These are phyloP conservation scores for Xylaria sp. DNA, from an alignment of 2,329 filamentous ascomycete genomes.

Conservation along the genomic window DNA sequence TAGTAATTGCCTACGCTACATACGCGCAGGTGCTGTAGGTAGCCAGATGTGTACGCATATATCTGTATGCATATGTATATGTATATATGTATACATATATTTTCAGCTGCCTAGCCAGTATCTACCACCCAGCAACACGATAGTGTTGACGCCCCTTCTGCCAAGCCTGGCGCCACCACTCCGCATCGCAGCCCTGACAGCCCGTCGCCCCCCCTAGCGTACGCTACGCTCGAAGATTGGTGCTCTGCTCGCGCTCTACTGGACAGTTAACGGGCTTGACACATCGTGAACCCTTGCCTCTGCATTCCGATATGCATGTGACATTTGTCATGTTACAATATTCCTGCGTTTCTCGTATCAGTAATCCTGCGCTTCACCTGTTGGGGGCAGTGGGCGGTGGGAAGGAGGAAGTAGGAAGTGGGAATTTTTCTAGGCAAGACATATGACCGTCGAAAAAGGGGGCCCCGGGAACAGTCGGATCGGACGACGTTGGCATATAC, in stretches of 20 bases:
- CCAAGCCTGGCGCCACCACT: constrained; percentile 35
- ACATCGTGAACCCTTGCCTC: constrained; percentile 27
- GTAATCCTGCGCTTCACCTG: constrained; percentile 27
- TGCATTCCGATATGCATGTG: constrained; percentile 38
- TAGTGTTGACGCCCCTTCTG: constrained; percentile 20
- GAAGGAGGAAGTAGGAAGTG: neutral
- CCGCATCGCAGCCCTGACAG: constrained; percentile 36
- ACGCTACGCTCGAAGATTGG: constrained; percentile 2
- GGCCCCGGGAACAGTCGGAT: constrained; percentile 5
- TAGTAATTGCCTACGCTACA: constrained; percentile 20
- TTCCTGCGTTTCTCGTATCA: constrained; percentile 37
- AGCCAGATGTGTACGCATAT: too few species aligned
- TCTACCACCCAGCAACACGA: neutral
- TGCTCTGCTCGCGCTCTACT: constrained; percentile 33
- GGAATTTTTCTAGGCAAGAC: constrained; percentile 10
- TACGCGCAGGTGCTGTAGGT: too few species aligned
- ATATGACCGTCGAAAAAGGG: constrained; percentile 18
- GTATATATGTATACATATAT: constrained; percentile 14
- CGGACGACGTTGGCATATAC: constrained; percentile 17
- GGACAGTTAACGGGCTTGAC: constrained; percentile 24
- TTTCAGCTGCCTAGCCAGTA: constrained; percentile 36
- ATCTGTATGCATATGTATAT: constrained; percentile 10
- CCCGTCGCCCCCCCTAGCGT: constrained; percentile 10
- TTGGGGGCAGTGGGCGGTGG: constrained; percentile 15
- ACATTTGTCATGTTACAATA: constrained; percentile 41